Evolutionary conservation across 495 filamentous ascomycete species (phyloP), one percentile per base, ranked within the genome.

Genomic region (Penicillium dipodomyicola): DNA sequence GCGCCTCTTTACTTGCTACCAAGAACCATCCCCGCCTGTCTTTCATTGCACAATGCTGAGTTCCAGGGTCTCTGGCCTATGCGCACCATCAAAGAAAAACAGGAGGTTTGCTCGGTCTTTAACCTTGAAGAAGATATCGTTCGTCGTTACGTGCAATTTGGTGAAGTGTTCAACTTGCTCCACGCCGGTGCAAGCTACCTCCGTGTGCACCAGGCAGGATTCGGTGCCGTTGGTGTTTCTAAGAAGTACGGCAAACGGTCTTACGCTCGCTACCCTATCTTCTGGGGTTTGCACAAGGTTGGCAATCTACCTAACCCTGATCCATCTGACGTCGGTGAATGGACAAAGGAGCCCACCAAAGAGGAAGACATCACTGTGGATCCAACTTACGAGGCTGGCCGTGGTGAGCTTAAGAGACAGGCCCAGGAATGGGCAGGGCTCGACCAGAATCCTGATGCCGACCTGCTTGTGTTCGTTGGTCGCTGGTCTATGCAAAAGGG

Each of bases 401-500:
- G 87, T 62, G 79, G 68, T 2, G 81, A 82, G 6, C 73, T 88
- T n/a, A 82, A 83, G 47, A 74, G 80, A 12, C 87, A 90, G 62
- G 88, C 88, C 5, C 88, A 91, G 62, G 84, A 89, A 68, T 91
- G 88, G 88, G 88, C 88, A 19, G 84, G 83, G 0, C 76, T 91
- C 1, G 78, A 88, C 8, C 77, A 83, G 49, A 82, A 89, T 57
- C 82, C 87, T 4, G 77, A 82, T 23, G 88, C 87, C 7, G 88
- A 91, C 57, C 77, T 91, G 8, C 80, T 91, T 58, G 88, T 90
- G 4, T 91, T 91, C 61, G 88, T 91, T 33, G 88, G 88, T 45
- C 82, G 88, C 33, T 91, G 88, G 88, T 88, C 84, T 10, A 83
- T 86, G 77, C 88, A 91, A 63, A 91, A 90, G 68, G 88, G 88